A percentile compares a stretch with the other conserved stretches of the same genome.
phyloP scores from a whole-genome alignment of 208 protist genomes.

The Angomonas ambiguus region DNA sequence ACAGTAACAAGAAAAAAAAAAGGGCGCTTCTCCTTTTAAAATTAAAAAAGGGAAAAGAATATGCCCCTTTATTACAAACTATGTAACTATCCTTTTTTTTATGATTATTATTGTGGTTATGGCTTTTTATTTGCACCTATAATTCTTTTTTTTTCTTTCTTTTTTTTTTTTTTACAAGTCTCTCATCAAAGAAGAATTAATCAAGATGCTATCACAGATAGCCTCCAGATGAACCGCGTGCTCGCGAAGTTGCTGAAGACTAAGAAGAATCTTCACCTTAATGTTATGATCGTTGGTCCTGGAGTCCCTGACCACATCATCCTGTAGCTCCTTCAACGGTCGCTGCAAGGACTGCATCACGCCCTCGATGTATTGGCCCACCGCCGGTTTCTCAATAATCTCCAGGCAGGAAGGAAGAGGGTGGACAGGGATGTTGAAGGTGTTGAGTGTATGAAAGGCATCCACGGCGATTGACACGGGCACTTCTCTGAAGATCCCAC shows the following conservation, averaged over 20 bases:
- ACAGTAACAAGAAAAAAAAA: too few relatives aligned
- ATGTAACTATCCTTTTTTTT: neutral
- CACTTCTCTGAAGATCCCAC: slow-evolving; percentile 59
- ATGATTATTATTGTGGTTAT: neutral
- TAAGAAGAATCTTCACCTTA: slow-evolving; percentile 42
- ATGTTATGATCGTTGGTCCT: slow-evolving; percentile 36
- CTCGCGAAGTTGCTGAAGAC: slow-evolving; percentile 48
- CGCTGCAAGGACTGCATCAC: slow-evolving; percentile 44
- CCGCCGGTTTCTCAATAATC: slow-evolving; percentile 29
- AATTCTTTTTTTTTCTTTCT: slow-evolving; percentile 35
- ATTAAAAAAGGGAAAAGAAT: too few relatives aligned
- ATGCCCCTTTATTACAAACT: too few relatives aligned
- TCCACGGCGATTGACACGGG: slow-evolving; percentile 59
- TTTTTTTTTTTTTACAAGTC: neutral
- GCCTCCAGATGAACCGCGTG: slow-evolving; percentile 64
- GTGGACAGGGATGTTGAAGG: slow-evolving; percentile 20
- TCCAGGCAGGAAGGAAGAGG: slow-evolving; percentile 32
- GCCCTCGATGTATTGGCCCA: slow-evolving; percentile 47
- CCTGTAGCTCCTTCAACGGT: slow-evolving; percentile 31
- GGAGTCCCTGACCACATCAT: slow-evolving; percentile 34
- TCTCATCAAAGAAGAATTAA: neutral
- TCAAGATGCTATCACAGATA: slow-evolving; percentile 18
- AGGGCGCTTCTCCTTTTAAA: too few relatives aligned
- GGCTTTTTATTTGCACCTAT: too few relatives aligned
- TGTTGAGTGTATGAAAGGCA: slow-evolving; percentile 50